phyloP scores from a whole-genome alignment of 1,284 basidiomycete genomes.

The Taiwanofungus camphoratus region DNA sequence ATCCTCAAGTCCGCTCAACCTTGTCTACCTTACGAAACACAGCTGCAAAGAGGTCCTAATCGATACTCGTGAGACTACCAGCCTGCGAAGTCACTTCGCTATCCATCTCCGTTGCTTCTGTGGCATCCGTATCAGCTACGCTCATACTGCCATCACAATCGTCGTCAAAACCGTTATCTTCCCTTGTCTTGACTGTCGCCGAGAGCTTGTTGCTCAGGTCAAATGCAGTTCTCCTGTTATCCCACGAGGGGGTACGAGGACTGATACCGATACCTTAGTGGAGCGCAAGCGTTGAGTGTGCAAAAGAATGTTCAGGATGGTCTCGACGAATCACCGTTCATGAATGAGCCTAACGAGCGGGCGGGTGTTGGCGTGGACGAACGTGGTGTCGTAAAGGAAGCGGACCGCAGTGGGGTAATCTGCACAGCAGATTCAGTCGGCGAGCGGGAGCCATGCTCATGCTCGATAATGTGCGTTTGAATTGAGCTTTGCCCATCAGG shows the following conservation, averaged over 20 bases:
- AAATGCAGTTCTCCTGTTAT: conserved; percentile 14
- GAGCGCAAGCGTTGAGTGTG: conserved; percentile 17
- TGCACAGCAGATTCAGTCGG: conserved; percentile 7
- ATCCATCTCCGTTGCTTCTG: conserved; percentile 27
- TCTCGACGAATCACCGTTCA: conserved; percentile 30
- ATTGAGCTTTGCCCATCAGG: no score
- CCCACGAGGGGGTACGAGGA: conserved; percentile 27
- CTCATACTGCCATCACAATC: conserved; percentile 29
- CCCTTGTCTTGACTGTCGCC: conserved; percentile 15
- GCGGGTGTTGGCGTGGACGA: conserved; percentile 25
- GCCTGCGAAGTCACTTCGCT: conserved; percentile 33
- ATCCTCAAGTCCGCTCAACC: no score
- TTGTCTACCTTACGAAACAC: no score
- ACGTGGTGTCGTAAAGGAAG: conserved; percentile 17
- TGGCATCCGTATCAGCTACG: conserved; percentile 37
- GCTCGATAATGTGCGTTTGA: no score
- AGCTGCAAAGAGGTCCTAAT: conserved; percentile 33
- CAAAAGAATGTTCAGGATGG: conserved; percentile 16
- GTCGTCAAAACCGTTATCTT: conserved; percentile 25
- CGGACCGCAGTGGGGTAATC: conserved; percentile 15
- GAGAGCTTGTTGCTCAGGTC: conserved; percentile 3
- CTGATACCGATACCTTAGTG: conserved; percentile 24
- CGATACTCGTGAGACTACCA: conserved; percentile 55
- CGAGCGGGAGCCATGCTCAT: no score
- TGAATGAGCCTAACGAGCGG: conserved; percentile 23